phyloP scores from a whole-genome alignment of 805 yeast genomes.

The Diddensiella transvaalensis region DNA sequence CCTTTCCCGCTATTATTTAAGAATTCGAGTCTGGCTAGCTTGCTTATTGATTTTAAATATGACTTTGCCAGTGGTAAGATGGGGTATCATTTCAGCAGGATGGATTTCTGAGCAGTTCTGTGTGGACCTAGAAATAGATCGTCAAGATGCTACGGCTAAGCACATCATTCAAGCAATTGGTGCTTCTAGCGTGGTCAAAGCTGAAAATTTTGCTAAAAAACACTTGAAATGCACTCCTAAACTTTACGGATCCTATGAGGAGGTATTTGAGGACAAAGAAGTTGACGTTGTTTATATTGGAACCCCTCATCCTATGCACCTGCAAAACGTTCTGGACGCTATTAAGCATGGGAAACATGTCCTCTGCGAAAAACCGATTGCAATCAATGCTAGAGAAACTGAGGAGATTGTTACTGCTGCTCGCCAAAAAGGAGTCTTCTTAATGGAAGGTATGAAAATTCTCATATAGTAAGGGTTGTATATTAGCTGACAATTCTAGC shows the following conservation, averaged over 20 bases:
- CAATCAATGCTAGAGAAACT: conserved; percentile 44
- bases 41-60: too few relatives aligned
- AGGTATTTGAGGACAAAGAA: conserved; percentile 38
- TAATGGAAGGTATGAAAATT: conserved; percentile 48
- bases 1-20: too few relatives aligned
- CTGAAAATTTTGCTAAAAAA: conserved; percentile 17
- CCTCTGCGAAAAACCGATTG: conserved; percentile 51
- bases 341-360: conserved; percentile 45
- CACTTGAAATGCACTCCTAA: conserved; percentile 2
- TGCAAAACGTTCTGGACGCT: conserved; percentile 41
- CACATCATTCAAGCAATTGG: conserved; percentile 25
- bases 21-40: too few relatives aligned
- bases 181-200: conserved; percentile 15
- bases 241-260: conserved; percentile 35
- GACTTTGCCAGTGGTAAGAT: neutral
- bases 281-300: conserved; percentile 50
- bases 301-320: conserved; percentile 49
- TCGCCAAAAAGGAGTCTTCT: conserved; percentile 37
- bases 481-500: neutral
- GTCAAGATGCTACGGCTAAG: conserved; percentile 12
- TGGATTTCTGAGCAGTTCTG: conserved; percentile 23
- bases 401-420: conserved; percentile 41
- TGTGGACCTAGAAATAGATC: conserved; percentile 16
- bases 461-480: conserved; percentile 49
- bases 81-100: conserved; percentile 19